Evolutionary conservation across 2,329 filamentous ascomycete genomes (phyloP).

Genomic region (Aspergillus pseudoviridinutans): DNA sequence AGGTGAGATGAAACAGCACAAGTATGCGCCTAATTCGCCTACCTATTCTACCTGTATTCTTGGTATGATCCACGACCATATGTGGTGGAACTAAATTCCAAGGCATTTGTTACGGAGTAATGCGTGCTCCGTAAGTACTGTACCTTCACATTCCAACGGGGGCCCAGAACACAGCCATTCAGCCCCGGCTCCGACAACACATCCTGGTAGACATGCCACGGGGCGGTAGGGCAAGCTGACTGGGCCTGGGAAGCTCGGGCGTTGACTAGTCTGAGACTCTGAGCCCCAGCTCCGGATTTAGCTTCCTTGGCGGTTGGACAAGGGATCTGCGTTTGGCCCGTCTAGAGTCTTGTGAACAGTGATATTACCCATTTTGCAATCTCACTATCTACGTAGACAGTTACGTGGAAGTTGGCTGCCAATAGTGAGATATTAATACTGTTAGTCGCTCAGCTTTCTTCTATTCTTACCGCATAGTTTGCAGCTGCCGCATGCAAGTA

Average conservation of each 20-base stretch:
- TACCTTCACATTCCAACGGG: background rate
- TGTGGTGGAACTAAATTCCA: no score
- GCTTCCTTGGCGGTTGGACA: background rate
- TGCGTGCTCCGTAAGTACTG: no score
- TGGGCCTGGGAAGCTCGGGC: background rate
- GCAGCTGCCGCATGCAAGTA: background rate
- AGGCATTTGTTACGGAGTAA: no score
- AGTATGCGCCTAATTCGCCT: no score
- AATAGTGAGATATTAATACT: no score
- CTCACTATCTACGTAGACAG: no score
- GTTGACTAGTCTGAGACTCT: background rate
- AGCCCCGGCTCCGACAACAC: background rate
- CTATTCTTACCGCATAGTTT: no score
- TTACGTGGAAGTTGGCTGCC: no score
- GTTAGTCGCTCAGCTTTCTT: no score
- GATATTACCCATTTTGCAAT: background rate
- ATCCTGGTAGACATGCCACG: background rate
- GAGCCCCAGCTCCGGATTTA: background rate
- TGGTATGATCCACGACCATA: no score
- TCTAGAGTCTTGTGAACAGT: background rate
- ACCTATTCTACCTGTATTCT: no score
- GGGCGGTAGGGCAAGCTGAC: background rate
- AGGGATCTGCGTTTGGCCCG: background rate
- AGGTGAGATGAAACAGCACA: background rate
- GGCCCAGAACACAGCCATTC: background rate